Evolutionary conservation across 2,329 filamentous ascomycete species (phyloP).

Genomic region (Neopestalotiopsis clavispora): DNA sequence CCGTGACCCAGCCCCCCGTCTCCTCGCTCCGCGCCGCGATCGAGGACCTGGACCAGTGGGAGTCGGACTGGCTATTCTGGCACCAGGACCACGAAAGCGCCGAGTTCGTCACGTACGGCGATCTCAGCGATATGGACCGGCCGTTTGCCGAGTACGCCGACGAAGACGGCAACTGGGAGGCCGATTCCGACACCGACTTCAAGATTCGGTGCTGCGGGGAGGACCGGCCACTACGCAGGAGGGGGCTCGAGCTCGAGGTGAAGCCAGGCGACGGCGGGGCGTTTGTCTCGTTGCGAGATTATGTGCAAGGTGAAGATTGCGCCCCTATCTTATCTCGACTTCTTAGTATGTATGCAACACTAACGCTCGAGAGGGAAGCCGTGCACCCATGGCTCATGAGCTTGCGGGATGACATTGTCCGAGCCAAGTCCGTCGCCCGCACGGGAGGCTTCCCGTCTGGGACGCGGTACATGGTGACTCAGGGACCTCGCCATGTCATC

Average conservation of each 20-base stretch:
- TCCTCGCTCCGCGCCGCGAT: conserved; percentile 5
- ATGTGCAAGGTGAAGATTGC: conserved; percentile 1
- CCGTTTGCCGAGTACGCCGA: conserved; percentile 8
- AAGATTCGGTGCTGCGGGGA: conserved; percentile 9
- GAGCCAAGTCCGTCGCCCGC: conserved; percentile 4
- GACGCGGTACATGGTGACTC: conserved; percentile 3
- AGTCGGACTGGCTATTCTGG: conserved; percentile 4
- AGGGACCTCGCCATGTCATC: conserved; percentile 8
- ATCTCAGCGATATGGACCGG: neutral
- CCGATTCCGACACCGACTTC: conserved; percentile 1
- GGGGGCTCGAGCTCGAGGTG: conserved; percentile 4
- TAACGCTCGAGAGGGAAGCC: conserved; percentile 1
- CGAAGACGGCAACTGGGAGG: conserved; percentile 3
- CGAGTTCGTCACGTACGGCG: conserved; percentile 7
- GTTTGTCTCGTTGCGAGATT: conserved; percentile 8
- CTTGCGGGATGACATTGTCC: conserved; percentile 1
- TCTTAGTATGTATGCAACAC: neutral
- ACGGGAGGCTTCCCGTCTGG: neutral
- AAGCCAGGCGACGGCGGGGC: neutral
- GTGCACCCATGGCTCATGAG: conserved; percentile 10
- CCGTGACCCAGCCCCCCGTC: conserved; percentile 6
- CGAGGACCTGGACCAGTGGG: conserved; percentile 7
- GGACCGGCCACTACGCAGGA: conserved; percentile 7
- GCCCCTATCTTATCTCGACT: conserved; percentile 3
- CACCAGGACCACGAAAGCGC: conserved; percentile 4